Evolutionary conservation across 805 yeast genomes (phyloP), one percentile per base, ranked within the genome.

Genomic region (Hanseniaspora pseudoguilliermondii): DNA sequence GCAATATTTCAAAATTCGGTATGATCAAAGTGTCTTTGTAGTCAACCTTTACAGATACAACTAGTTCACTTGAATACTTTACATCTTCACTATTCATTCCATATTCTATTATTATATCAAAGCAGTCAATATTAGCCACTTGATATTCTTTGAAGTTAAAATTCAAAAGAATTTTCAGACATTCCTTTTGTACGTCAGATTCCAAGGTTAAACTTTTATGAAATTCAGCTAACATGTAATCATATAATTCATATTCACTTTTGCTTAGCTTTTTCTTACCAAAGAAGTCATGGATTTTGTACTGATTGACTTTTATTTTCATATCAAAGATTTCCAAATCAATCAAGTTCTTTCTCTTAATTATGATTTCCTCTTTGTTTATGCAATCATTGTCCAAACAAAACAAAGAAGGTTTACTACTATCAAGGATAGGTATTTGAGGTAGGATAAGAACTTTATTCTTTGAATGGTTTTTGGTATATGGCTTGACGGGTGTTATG

Each of bases 51-150:
- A 51, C 15, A 4, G 25, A 21, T 6, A n/a, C 29, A 2, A 7
- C 2, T 1, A 44, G 16, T n/a, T 34, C 21, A 21, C 36, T 50
- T 5, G 32, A 34, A 16, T 47, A 51, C 29, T 51, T 50, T 5
- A 40, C 40, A 46, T 62, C 62, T 1, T 40, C 38, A 35, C 44
- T 53, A 60, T 61, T 60, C 18, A 46, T 13, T 1, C 72, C 71
- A 51, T 69, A 69, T 34, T 63, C 62, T 2, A 67, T 56, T 15
- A 59, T 25, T 11, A 69, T 50, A 20, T 63, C 62, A 50, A 66
- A 62, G 25, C 58, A 59, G 10, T 53, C 55, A 36, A 66, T 38
- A 8, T 61, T 20, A 62, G 60, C 35, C 60, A 58, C 15, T 11
- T 53, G 23, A 29, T 35, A 46, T 3, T 53, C 36, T 16, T 15